Base-by-base conservation (phyloP, 1,284 basidiomycete species). In the Cryptococcus maquisensis region DNA sequence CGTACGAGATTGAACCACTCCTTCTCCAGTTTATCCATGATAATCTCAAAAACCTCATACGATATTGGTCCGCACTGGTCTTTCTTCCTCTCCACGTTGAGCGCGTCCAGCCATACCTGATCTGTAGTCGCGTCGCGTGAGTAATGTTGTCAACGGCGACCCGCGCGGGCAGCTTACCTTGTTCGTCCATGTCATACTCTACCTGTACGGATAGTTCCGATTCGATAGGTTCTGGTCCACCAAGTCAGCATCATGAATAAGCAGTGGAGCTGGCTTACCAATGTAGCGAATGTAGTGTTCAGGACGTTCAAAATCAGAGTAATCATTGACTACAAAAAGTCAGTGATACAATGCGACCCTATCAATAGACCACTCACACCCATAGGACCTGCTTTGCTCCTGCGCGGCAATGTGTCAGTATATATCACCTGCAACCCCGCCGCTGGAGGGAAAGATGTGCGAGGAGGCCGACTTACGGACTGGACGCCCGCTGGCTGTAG, bases 131-230 rank as follows among this genome's bases (percentile, higher is more conserved):
- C 46, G 12, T n/a, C 54, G 39, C 35, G 18, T 61, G 35, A 55
- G 32, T 44, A 50, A 24, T 35, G 20, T 13, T 15, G 42, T 32
- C 18, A 20, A n/a, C 20, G 28, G 7, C 23, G 42, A 20, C 13
- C 21, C 36, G 50, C 15, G 37, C 32, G 5, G 32, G 15, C 24
- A 63, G 76, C 54, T 50, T 41, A 89, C 91, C 93, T 83, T 98
- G 95, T 72, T 98, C 96, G 69, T 98, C 96, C 94, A 98, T 98
- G 73, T 98, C 96, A 79, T 99, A 99, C 74, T 98, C 96, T 45
- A 98, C 95, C 69, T 95, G 92, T 45, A 84, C 83, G 10, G 88
- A 87, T 28, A 98, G 83, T 61, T 98, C 96, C 51, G 83, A 85
- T 73, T 99, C 95, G 62, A 95, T 80, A 0, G 95, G 95, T 69